phyloP scores from a whole-genome alignment of 108 stramenopile species.

The Stephanodiscus minutulus region DNA sequence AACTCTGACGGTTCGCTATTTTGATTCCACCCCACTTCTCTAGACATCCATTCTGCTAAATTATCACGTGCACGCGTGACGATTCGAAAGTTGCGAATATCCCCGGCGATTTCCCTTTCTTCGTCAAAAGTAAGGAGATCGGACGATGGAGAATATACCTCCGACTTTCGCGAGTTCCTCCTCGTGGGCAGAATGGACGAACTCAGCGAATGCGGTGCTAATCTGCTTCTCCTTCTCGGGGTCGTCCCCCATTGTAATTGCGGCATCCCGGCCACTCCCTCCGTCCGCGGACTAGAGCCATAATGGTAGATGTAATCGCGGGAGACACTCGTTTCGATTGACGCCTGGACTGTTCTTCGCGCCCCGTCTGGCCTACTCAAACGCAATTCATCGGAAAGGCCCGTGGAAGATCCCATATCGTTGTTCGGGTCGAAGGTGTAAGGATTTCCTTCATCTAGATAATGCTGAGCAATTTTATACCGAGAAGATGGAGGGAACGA shows the following conservation, averaged over 20 bases:
- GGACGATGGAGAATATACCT: neutral
- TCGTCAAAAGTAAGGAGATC: conserved; percentile 56
- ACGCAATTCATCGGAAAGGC: conserved; percentile 10
- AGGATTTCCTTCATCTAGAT: conserved; percentile 9
- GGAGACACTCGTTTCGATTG: conserved; percentile 15
- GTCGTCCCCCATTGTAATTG: neutral
- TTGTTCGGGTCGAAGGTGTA: conserved; percentile 13
- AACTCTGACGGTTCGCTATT: conserved; percentile 45
- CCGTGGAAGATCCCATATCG: conserved; percentile 17
- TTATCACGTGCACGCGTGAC: conserved; percentile 54
- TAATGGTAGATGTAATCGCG: conserved; percentile 10
- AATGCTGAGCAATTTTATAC: neutral
- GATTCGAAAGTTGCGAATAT: conserved; percentile 49
- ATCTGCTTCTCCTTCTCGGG: conserved; percentile 15
- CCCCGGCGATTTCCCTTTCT: conserved; percentile 51
- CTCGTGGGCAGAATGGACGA: conserved; percentile 38
- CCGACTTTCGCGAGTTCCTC: neutral
- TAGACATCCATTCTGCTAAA: conserved; percentile 43
- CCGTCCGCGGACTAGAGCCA: conserved; percentile 2
- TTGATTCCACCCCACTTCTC: conserved; percentile 26
- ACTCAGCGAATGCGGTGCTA: conserved; percentile 16
- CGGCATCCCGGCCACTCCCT: neutral
- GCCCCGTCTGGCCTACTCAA: conserved; percentile 8
- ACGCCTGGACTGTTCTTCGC: conserved; percentile 24
- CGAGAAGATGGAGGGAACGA: conserved; percentile 16